phyloP scores from a whole-genome alignment of 306 rosid species.

The Gynostemma pentaphyllum region DNA sequence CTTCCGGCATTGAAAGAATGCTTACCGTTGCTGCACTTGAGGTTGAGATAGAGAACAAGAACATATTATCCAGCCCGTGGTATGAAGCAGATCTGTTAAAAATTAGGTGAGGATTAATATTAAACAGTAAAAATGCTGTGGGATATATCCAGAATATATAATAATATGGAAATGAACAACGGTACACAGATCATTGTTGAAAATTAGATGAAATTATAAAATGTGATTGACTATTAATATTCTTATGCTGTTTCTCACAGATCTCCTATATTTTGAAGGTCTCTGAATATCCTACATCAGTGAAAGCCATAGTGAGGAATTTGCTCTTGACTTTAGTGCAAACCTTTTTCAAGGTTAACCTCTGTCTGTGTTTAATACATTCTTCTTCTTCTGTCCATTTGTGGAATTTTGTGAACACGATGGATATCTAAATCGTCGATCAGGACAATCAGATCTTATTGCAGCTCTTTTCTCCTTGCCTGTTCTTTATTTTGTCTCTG shows the following conservation, averaged over 20 bases:
- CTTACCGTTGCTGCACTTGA: background rate
- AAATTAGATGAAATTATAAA: background rate
- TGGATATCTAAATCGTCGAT: background rate
- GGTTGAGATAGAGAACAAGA: background rate
- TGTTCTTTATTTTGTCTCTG: background rate
- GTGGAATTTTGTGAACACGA: background rate
- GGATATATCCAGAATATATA: background rate
- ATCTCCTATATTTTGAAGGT: background rate
- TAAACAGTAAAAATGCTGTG: background rate
- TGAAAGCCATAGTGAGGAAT: background rate
- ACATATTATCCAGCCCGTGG: background rate
- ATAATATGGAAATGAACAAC: background rate
- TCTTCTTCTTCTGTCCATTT: too few species aligned
- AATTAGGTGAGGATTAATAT: background rate
- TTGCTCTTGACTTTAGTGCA: background rate
- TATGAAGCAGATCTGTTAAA: background rate
- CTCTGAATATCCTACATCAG: background rate
- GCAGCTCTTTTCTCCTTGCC: background rate
- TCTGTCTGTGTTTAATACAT: background rate
- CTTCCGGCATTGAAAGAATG: background rate
- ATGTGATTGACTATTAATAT: background rate
- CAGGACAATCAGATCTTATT: too few species aligned
- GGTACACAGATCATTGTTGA: background rate
- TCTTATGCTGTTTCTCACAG: background rate
- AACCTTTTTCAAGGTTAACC: background rate